Conservation (phyloP, 495 filamentous ascomycete species). For the Pseudoneurospora amorphoporcata region DNA sequence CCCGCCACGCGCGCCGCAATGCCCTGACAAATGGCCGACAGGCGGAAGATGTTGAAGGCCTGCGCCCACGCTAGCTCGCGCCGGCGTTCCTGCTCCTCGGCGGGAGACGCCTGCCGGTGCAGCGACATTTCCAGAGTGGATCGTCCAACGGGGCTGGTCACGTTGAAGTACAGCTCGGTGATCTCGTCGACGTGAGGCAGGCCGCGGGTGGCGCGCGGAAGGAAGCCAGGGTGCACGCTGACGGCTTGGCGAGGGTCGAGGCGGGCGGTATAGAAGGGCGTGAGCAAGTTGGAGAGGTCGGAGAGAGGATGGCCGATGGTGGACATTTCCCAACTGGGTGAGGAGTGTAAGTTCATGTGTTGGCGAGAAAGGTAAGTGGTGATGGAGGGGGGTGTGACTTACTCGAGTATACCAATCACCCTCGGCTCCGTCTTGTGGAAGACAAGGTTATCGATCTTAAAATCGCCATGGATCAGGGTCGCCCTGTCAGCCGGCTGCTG, state of each 20-base stretch:
- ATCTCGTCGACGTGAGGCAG: constrained; percentile 64
- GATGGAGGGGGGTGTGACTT: constrained; percentile 18
- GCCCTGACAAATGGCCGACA: constrained; percentile 82
- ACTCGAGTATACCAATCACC: constrained; percentile 89
- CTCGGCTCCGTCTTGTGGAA: constrained; percentile 81
- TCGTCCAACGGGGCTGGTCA: constrained; percentile 53
- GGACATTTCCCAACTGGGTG: constrained; percentile 78
- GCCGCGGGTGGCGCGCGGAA: constrained; percentile 52
- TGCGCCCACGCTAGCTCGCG: constrained; percentile 59
- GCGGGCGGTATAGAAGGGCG: constrained; percentile 48
- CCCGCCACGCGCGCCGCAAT: constrained; percentile 78
- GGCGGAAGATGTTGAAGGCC: constrained; percentile 50
- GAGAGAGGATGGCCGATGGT: constrained; percentile 90
- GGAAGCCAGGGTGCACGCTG: constrained; percentile 42
- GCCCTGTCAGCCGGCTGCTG: constrained; percentile 68
- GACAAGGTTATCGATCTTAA: constrained; percentile 96
- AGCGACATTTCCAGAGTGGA: constrained; percentile 18
- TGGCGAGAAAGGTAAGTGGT: background rate
- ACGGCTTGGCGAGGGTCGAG: constrained; percentile 18
- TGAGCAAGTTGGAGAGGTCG: constrained; percentile 72
- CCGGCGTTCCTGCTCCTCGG: constrained; percentile 27
- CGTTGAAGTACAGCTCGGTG: constrained; percentile 65
- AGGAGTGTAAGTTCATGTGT: constrained; percentile 7
- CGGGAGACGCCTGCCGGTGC: constrained; percentile 7
- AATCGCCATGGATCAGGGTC: constrained; percentile 85